phyloP scores from a whole-genome alignment of 164 flowering plant species.

The Chloranthus sessilifolius region DNA sequence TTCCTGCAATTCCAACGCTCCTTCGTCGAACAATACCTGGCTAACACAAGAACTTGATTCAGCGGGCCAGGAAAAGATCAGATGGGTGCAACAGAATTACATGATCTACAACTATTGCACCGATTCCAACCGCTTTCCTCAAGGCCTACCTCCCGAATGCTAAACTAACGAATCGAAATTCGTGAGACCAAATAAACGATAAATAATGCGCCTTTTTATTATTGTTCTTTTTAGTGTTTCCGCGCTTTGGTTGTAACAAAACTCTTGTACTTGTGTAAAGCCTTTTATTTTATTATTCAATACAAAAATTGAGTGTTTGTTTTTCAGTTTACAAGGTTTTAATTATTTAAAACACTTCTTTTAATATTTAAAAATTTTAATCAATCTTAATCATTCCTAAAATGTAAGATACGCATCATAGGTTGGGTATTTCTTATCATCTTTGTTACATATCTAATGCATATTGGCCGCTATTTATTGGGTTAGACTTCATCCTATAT shows the following conservation, averaged over 20 bases:
- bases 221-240: background rate
- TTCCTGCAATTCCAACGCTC: background rate
- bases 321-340: too few relatives aligned
- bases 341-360: too few relatives aligned
- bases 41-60: background rate
- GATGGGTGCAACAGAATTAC: constrained; percentile 10
- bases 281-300: background rate
- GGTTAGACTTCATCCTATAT: too few relatives aligned
- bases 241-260: background rate
- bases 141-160: constrained; percentile 11
- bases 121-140: constrained; percentile 12
- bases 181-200: background rate
- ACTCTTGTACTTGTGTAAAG: background rate
- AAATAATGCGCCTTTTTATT: background rate
- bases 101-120: constrained; percentile 14
- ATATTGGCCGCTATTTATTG: too few relatives aligned
- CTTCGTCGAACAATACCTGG: background rate
- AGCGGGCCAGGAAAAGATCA: background rate
- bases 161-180: background rate
- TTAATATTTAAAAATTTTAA: too few relatives aligned
- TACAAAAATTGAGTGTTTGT: too few relatives aligned
- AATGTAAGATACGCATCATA: too few relatives aligned
- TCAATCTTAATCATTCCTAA: too few relatives aligned
- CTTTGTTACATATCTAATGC: too few relatives aligned
- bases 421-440: too few relatives aligned